Base-by-base conservation (phyloP, 2,329 filamentous ascomycete genomes). In the Ophiognomonia clavigignenti-juglandacearum region DNA sequence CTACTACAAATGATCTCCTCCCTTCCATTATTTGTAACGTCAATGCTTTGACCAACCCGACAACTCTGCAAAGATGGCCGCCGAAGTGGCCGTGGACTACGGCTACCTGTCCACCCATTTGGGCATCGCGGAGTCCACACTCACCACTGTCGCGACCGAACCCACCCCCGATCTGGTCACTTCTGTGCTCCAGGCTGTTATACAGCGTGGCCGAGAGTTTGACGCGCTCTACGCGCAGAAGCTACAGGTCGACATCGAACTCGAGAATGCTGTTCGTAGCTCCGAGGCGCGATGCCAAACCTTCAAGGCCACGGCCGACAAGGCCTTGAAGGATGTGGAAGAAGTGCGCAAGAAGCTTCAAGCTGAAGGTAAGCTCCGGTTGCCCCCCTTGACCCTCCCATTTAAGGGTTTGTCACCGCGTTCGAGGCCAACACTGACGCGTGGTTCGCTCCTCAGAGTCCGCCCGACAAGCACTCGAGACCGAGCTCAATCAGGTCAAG, bases 171-270 rank as follows among this genome's bases (percentile, higher is more conserved):
- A 95, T 11, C 80, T 96, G 22, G 86, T 96, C 54, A 77, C 79
- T 49, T 73, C 79, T 35, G 74, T 98, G 43, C 77, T 98, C 34
- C 74, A 80, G 53, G 84, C 86, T 22, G 80, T 97, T 44, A 78
- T 84, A 20, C 71, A 73, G 24, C 96, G 93, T 65, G 89, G 88
- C 29, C 86, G 84, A 58, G 89, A 96, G 59, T 85, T 81, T 58
- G 89, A 96, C 62, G 78, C 83, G 32, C 70, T 96, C 34, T 88
- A 85, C 58, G 85, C 92, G 9, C 88, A 95, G 55, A 97, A 96
- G 69, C 77, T 96, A 37, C 85, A 88, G 56, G 73, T 88, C 38
- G 89, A 96, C 59, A 93, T 98, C 37, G 91, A 97, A 71, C 78
- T 97, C 7, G 93, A 98, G 65, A 93, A 89, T 65, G 86, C 85